Evolutionary conservation across 306 rosid genomes (phyloP).

Genomic region (Ochetophila trinervis): DNA sequence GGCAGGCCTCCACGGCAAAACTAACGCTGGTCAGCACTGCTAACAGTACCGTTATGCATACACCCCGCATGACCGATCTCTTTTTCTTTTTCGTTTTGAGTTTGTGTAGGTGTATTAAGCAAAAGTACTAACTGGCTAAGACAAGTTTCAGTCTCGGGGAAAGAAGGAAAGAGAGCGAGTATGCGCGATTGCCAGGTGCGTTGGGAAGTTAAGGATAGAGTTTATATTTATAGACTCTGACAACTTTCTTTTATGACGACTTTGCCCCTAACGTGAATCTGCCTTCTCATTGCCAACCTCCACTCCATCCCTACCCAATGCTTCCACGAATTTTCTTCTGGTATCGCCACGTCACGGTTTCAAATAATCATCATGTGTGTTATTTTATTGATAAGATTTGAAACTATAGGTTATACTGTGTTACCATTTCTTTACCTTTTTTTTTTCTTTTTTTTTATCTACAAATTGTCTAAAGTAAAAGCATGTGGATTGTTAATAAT

Average conservation of each 20-base stretch:
- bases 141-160: neutral
- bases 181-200: neutral
- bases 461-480: too few species aligned
- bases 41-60: neutral
- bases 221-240: constrained; percentile 12
- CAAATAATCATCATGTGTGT: too few species aligned
- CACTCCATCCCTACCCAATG: neutral
- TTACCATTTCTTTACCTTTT: too few species aligned
- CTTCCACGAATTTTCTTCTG: constrained; percentile 26
- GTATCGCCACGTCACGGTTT: constrained; percentile 12
- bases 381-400: too few species aligned
- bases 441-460: too few species aligned
- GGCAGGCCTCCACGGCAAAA: constrained; percentile 46
- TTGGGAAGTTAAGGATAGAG: constrained; percentile 20
- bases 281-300: too few species aligned
- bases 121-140: neutral
- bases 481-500: too few species aligned
- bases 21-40: constrained; percentile 20
- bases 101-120: neutral
- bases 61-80: constrained; percentile 30
- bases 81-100: neutral
- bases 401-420: too few species aligned
- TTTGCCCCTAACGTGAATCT: constrained; percentile 53
- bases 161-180: neutral
- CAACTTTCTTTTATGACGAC: constrained; percentile 29